A percentile compares a stretch with the other conserved stretches of the same genome.
Evolutionary conservation across 164 flowering plant genomes (phyloP).

Genomic region (Euptelea pleiosperma): DNA sequence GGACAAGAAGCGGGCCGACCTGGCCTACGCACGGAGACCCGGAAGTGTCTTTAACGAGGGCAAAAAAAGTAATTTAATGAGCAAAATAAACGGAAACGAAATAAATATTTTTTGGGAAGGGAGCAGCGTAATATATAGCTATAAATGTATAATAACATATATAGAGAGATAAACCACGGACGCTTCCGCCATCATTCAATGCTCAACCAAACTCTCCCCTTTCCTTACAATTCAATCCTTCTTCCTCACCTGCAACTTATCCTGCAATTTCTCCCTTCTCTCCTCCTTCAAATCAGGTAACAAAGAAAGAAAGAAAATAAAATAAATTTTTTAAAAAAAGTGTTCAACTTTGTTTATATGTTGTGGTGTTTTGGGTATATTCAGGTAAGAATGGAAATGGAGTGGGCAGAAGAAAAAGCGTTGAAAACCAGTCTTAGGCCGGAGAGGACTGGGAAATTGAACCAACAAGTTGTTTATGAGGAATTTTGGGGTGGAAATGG

Average conservation of each 20-base stretch:
- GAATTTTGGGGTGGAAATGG: conserved; percentile 21
- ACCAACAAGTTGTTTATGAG: conserved; percentile 28
- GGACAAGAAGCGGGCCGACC: conserved; percentile 3
- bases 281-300: conserved; percentile 8
- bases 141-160: too few relatives aligned
- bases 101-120: too few relatives aligned
- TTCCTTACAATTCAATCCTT: conserved; percentile 12
- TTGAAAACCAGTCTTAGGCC: conserved; percentile 49
- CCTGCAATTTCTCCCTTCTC: conserved; percentile 6
- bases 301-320: background rate
- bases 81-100: too few relatives aligned
- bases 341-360: background rate
- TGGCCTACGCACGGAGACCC: conserved; percentile 9
- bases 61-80: too few relatives aligned
- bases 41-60: background rate
- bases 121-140: background rate
- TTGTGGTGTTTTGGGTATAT: background rate
- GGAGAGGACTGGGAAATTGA: conserved; percentile 28
- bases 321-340: background rate
- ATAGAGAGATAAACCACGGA: conserved; percentile 30
- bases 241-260: background rate
- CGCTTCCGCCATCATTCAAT: conserved; percentile 40
- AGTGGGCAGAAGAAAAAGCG: conserved; percentile 46
- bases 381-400: conserved; percentile 27
- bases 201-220: conserved; percentile 25